These are phyloP conservation scores for Ogataea minuta DNA, from an alignment of 805 yeast species.

Conservation along the genomic window DNA sequence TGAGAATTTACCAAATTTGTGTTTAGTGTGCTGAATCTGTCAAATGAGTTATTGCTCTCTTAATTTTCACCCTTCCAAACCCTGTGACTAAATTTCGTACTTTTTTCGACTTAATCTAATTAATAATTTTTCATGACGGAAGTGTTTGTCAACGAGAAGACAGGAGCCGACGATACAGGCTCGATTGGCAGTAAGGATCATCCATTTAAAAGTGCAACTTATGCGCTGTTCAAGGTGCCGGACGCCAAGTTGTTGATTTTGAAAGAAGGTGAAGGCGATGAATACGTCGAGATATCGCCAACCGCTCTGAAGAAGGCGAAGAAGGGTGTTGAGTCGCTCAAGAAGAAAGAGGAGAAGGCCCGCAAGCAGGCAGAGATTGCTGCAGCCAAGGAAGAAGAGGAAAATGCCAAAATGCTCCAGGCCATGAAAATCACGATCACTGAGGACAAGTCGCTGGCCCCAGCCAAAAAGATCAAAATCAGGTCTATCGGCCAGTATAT, in stretches of 20 bases:
- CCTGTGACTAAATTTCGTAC: neutral
- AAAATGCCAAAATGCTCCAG: constrained; percentile 72
- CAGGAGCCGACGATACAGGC: constrained; percentile 62
- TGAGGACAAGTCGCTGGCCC: constrained; percentile 72
- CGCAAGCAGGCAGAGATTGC: constrained; percentile 53
- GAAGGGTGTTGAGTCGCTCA: constrained; percentile 90
- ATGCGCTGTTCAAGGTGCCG: constrained; percentile 57
- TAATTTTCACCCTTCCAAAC: neutral
- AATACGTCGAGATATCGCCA: constrained; percentile 75
- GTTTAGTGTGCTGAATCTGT: neutral
- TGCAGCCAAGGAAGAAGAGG: constrained; percentile 61
- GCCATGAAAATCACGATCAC: constrained; percentile 72
- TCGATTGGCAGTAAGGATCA: constrained; percentile 60
- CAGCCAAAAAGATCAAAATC: constrained; percentile 68
- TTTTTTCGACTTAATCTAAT: neutral
- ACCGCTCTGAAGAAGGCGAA: constrained; percentile 94
- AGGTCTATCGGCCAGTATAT: constrained; percentile 49
- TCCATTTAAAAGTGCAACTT: constrained; percentile 85
- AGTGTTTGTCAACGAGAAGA: constrained; percentile 68
- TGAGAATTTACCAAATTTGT: too few species aligned
- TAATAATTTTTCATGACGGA: constrained; percentile 22
- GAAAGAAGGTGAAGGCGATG: constrained; percentile 53
- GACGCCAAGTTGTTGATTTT: constrained; percentile 54
- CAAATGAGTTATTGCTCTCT: neutral
- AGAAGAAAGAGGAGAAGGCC: constrained; percentile 73